Percentiles rank a stretch among this genome's conserved stretches.
Evolutionary conservation across 2,329 filamentous ascomycete species (phyloP).

Genomic region (Cladosporium oxysporum): DNA sequence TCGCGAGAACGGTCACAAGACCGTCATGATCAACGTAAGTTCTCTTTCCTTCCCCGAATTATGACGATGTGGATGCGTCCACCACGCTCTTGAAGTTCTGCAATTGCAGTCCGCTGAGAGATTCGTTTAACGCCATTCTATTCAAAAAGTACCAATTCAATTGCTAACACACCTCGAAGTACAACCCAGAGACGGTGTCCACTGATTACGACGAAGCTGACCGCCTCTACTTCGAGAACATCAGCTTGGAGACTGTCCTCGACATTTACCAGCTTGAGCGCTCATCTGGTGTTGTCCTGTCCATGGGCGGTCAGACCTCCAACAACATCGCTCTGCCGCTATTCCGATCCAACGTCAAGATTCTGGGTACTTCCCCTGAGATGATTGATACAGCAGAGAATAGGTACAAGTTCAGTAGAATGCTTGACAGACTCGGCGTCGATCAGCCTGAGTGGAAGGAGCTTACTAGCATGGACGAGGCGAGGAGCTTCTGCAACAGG

Average conservation of each 20-base stretch:
- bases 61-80: too few relatives aligned
- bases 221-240: constrained; percentile 93
- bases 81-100: too few relatives aligned
- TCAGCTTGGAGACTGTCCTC: constrained; percentile 83
- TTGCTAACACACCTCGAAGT: too few relatives aligned
- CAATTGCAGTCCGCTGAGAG: too few relatives aligned
- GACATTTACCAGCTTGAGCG: constrained; percentile 91
- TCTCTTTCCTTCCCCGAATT: too few relatives aligned
- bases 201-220: constrained; percentile 96
- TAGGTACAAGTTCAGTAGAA: constrained; percentile 96
- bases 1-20: constrained; percentile 81
- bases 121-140: too few relatives aligned
- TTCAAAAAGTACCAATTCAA: too few relatives aligned
- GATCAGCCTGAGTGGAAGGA: constrained; percentile 99
- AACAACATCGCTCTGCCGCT: constrained; percentile 96
- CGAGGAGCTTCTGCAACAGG: constrained; percentile 79
- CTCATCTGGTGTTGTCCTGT: constrained; percentile 82
- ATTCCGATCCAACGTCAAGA: constrained; percentile 84
- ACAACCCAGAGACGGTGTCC: too few relatives aligned
- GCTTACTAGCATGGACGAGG: constrained; percentile 90
- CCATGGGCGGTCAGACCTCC: constrained; percentile 95
- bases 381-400: constrained; percentile 99
- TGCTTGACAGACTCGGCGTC: constrained; percentile 91
- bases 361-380: constrained; percentile 93
- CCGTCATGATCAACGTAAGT: constrained; percentile 98